Conservation (phyloP, 192 early-diverging fungal species). For the Phycomyces nitens region DNA sequence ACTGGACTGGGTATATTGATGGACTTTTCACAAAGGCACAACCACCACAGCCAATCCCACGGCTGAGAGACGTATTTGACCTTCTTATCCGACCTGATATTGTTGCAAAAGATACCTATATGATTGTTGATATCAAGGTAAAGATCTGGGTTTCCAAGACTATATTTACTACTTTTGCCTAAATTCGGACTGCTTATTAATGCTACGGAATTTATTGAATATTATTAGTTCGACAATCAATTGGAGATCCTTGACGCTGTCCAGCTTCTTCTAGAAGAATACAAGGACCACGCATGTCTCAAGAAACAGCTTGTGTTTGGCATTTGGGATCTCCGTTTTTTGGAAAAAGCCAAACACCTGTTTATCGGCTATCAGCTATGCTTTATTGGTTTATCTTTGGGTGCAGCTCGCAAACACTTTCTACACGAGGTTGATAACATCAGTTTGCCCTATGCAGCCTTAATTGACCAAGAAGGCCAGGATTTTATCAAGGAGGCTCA, state of each 20-base stretch:
- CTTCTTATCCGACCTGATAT: slow-evolving; percentile 41
- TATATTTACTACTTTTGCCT: too few species aligned
- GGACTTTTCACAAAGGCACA: slow-evolving; percentile 41
- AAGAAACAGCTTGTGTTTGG: slow-evolving; percentile 46
- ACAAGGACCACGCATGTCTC: slow-evolving; percentile 1
- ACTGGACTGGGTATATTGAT: slow-evolving; percentile 52
- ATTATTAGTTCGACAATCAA: slow-evolving; percentile 33
- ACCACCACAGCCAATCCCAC: slow-evolving; percentile 42
- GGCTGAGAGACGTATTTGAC: slow-evolving; percentile 45
- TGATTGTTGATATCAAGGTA: slow-evolving; percentile 57
- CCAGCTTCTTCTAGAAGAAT: slow-evolving; percentile 13
- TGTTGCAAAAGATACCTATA: slow-evolving; percentile 36
- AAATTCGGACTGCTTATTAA: too few species aligned
- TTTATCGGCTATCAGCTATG: slow-evolving; percentile 41
- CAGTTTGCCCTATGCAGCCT: slow-evolving; percentile 39
- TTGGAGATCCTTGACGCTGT: slow-evolving; percentile 31
- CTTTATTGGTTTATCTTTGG: slow-evolving; percentile 50
- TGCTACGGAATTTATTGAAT: neutral
- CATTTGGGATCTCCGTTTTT: slow-evolving; percentile 51
- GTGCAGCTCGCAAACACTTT: slow-evolving; percentile 40
- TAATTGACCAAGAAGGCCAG: slow-evolving; percentile 36
- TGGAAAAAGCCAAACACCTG: slow-evolving; percentile 38
- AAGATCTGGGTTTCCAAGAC: too few species aligned
- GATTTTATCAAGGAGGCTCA: slow-evolving; percentile 50
- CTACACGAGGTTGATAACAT: slow-evolving; percentile 38